These are phyloP conservation scores for Colletotrichum cordylinicola DNA, from an alignment of 2,329 filamentous ascomycete genomes.

Conservation along the genomic window DNA sequence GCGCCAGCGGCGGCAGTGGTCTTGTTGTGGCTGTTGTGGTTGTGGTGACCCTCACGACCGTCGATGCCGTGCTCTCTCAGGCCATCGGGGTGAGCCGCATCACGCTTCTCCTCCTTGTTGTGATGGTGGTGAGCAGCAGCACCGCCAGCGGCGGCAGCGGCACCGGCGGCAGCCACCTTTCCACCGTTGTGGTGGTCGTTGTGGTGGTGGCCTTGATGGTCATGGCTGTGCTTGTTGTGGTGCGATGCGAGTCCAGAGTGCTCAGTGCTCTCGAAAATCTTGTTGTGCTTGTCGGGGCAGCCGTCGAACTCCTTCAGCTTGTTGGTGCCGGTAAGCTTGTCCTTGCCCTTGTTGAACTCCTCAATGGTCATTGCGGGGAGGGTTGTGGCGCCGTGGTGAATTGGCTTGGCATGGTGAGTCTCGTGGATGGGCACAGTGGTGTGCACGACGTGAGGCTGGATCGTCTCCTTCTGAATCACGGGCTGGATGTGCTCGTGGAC, in stretches of 20 bases:
- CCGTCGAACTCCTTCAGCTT: constrained; percentile 65
- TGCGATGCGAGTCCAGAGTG: background rate
- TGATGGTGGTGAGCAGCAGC: background rate
- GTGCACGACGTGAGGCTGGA: constrained; percentile 73
- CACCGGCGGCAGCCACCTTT: background rate
- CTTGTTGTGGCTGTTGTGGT: background rate
- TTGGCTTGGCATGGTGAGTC: constrained; percentile 69
- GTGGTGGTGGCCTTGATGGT: background rate
- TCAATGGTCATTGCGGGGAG: constrained; percentile 69
- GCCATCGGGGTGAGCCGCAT: background rate
- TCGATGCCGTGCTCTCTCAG: background rate
- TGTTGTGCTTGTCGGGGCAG: constrained; percentile 56
- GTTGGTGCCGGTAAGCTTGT: background rate
- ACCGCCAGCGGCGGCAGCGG: background rate
- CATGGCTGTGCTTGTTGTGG: background rate
- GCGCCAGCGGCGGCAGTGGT: background rate
- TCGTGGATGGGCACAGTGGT: constrained; percentile 77
- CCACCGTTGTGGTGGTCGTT: background rate
- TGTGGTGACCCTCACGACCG: background rate
- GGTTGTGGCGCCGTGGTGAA: constrained; percentile 69
- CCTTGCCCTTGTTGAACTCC: constrained; percentile 63
- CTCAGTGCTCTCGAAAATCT: constrained; percentile 18
- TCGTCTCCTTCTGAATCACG: constrained; percentile 71
- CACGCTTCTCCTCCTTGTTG: background rate
- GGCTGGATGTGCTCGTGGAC: constrained; percentile 75